Percentiles rank a stretch among this genome's conserved stretches.
Evolutionary conservation across 345 rosid species (phyloP).

Genomic region (Fremontodendron californicum): DNA sequence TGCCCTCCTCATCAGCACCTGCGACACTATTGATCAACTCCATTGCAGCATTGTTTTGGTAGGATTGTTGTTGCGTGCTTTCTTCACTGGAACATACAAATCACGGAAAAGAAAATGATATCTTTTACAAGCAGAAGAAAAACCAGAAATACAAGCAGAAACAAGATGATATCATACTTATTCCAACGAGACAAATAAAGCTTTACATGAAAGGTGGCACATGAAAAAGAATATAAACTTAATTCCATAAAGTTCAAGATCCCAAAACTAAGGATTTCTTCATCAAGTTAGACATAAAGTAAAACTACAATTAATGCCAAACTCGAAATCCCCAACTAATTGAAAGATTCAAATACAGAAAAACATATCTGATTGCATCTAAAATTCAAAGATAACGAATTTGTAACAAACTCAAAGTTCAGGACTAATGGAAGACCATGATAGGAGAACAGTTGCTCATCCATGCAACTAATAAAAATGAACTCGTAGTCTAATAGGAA

Average conservation of each 20-base stretch:
- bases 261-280: background rate
- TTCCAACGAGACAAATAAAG: background rate
- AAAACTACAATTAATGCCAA: background rate
- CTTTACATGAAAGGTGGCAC: background rate
- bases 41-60: conserved; percentile 76
- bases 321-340: background rate
- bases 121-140: background rate
- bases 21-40: conserved; percentile 79
- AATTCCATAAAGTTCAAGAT: background rate
- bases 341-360: background rate
- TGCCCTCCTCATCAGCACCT: conserved; percentile 89
- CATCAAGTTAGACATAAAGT: background rate
- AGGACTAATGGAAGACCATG: background rate
- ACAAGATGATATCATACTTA: conserved; percentile 1
- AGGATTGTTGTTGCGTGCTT: conserved; percentile 50
- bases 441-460: background rate
- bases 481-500: background rate
- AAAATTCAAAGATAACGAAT: background rate
- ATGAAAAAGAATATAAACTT: background rate
- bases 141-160: conserved; percentile 1
- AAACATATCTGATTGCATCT: background rate
- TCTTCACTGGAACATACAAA: conserved; percentile 49
- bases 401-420: background rate
- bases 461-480: background rate
- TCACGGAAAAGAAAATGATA: background rate